Percentiles rank a stretch among this genome's conserved stretches.
Evolutionary conservation across 768 basidiomycete species (phyloP).

Genomic region (Coprinopsis sp.): DNA sequence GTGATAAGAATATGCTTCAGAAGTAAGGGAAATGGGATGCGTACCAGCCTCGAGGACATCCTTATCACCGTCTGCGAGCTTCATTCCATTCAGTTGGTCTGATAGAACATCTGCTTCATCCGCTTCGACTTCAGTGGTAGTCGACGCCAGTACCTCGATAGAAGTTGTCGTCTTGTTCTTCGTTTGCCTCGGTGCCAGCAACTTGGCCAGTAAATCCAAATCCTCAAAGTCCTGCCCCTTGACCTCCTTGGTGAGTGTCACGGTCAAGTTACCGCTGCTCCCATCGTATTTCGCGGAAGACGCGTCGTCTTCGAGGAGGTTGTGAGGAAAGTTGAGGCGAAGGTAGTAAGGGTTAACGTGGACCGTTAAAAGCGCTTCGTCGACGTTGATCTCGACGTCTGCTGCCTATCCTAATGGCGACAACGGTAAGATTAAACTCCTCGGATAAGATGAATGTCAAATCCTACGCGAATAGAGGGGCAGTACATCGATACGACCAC

Average conservation of each 20-base stretch:
- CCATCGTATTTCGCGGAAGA: constrained; percentile 76
- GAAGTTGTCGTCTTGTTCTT: constrained; percentile 24
- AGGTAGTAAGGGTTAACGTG: constrained; percentile 85
- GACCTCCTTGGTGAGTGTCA: constrained; percentile 66
- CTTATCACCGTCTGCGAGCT: constrained; percentile 36
- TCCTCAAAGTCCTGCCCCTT: constrained; percentile 69
- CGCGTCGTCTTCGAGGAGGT: constrained; percentile 61
- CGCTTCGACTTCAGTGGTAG: too few species aligned
- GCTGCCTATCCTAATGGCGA: constrained; percentile 55
- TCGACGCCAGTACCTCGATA: constrained; percentile 59
- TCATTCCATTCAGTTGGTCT: constrained; percentile 38
- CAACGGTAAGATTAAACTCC: too few species aligned
- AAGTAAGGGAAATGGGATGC: constrained; percentile 7
- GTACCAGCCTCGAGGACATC: constrained; percentile 58
- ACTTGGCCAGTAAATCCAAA: constrained; percentile 71
- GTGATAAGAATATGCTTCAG: background rate
- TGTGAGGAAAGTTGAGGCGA: constrained; percentile 69
- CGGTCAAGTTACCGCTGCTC: constrained; percentile 67
- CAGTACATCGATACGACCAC: constrained; percentile 62
- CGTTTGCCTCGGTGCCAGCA: constrained; percentile 64
- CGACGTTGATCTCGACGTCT: constrained; percentile 76
- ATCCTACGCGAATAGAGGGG: constrained; percentile 63
- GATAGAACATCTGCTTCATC: constrained; percentile 37
- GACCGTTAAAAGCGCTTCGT: constrained; percentile 62
- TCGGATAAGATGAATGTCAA: constrained; percentile 5